Conservation (phyloP, 345 rosid genomes). For the Corymbia maculata region DNA sequence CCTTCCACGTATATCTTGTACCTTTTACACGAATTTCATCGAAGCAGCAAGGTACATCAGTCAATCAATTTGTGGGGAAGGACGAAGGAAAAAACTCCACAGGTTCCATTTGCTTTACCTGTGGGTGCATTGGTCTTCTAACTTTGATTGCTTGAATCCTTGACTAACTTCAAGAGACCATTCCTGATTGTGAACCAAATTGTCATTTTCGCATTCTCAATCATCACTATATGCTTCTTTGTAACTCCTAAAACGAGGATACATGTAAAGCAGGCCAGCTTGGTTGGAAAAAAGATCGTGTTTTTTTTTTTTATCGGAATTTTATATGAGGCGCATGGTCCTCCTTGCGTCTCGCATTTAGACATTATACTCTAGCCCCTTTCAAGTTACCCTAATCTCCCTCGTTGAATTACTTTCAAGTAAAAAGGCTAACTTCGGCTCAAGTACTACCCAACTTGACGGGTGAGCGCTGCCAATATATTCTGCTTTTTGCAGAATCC, state of each 20-base stretch:
- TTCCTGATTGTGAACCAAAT: constrained; percentile 3
- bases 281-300: not conserved
- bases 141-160: constrained; percentile 30
- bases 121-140: constrained; percentile 49
- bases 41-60: not conserved
- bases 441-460: not conserved
- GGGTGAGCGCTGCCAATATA: not conserved
- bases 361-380: not conserved
- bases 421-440: not conserved
- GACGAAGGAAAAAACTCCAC: not conserved
- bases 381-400: not conserved
- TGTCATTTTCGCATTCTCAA: not conserved
- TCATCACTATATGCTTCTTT: not conserved
- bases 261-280: not conserved
- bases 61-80: not conserved
- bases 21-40: constrained; percentile 2
- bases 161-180: constrained; percentile 19
- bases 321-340: not conserved
- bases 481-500: not conserved
- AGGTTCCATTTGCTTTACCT: constrained; percentile 13
- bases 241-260: not conserved
- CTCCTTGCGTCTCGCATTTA: not conserved
- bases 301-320: not conserved
- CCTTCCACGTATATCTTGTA: constrained; percentile 51
- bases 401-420: not conserved